Percentiles rank a stretch among this genome's conserved stretches.
phyloP scores from a whole-genome alignment of 495 filamentous ascomycete genomes.

The Hypomontagnella monticulosa region DNA sequence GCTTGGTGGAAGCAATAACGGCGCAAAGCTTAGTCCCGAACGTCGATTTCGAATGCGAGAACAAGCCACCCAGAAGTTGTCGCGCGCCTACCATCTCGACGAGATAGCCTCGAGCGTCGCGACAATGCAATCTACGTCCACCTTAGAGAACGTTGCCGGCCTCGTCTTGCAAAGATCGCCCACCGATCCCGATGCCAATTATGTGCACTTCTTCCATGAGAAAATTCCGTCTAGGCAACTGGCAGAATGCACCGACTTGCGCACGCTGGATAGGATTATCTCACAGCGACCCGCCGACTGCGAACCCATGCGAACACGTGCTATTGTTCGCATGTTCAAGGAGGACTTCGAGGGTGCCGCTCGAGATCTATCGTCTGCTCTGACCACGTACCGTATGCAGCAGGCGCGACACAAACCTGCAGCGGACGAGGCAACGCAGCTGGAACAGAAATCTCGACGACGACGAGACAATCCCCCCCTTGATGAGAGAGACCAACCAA shows the following conservation, averaged over 20 bases:
- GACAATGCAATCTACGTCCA: conserved; percentile 82
- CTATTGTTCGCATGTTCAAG: conserved; percentile 78
- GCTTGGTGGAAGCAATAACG: conserved; percentile 65
- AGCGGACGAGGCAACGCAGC: conserved; percentile 51
- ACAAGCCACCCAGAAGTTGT: conserved; percentile 77
- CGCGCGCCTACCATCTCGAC: conserved; percentile 77
- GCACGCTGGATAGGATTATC: conserved; percentile 72
- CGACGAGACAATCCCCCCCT: conserved; percentile 65
- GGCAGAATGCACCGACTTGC: conserved; percentile 74
- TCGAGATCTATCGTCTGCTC: conserved; percentile 70
- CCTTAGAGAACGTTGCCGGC: conserved; percentile 79
- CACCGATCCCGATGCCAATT: conserved; percentile 73
- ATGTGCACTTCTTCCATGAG: conserved; percentile 89
- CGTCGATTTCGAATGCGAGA: conserved; percentile 79
- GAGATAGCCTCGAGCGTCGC: conserved; percentile 84
- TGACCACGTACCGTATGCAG: conserved; percentile 66
- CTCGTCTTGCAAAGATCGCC: conserved; percentile 73
- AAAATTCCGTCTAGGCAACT: conserved; percentile 83
- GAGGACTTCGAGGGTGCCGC: conserved; percentile 74
- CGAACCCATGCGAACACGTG: conserved; percentile 74
- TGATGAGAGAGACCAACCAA: conserved; percentile 75
- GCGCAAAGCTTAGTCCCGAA: conserved; percentile 75
- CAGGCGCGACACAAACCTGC: conserved; percentile 53
- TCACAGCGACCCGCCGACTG: conserved; percentile 67
- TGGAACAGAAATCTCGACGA: conserved; percentile 49